Base-by-base conservation (phyloP, 164 flowering plant species). In the Paratinospora sagittata region DNA sequence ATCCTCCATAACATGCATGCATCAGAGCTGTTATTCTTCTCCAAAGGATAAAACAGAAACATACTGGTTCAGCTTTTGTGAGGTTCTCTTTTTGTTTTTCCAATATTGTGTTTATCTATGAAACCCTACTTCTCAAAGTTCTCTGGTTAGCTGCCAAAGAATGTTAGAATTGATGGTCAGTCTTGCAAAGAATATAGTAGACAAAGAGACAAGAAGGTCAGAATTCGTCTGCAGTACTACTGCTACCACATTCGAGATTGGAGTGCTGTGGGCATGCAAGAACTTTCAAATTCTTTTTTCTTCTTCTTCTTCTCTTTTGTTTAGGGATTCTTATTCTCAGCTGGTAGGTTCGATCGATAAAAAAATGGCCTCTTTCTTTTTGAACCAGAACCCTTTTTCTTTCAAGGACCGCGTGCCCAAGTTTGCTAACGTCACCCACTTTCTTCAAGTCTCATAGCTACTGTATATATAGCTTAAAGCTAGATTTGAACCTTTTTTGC, bases 171-270 rank as follows among this genome's bases (percentile, higher is more conserved):
- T 17, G 14, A 9, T 12, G 33, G 43, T 66, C 82, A 82, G 81
- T 39, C 3, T 33, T 86, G 90, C 83, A 75, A 64, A 57, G 76
- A 16, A 80, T 79, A 77, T 82, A 67, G 81, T 70, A 77, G 88
- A 87, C 88, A 85, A 79, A 78, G 24, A 83, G 86, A 83, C 88
- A 84, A 77, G 34, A 49, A 27, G 64, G 68, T 65, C 83, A 80
- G 86, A 74, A 33, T 43, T 62, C 75, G 63, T 58, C 58, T 33
- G 72, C 78, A 30, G 34, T 30, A 24, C 67, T 70, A 30, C n/a
- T 41, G 39, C 65, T 72, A 76, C 75, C 73, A 43, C 47, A 43
- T 43, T 43, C 9, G 47, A 12, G 70, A 52, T 39, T 70, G 58
- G 55, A 66, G 43, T 60, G 57, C 61, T 60, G 39, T 60, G 17